Conservation (phyloP, 257 asterid genomes). For the Salvia splendens region DNA sequence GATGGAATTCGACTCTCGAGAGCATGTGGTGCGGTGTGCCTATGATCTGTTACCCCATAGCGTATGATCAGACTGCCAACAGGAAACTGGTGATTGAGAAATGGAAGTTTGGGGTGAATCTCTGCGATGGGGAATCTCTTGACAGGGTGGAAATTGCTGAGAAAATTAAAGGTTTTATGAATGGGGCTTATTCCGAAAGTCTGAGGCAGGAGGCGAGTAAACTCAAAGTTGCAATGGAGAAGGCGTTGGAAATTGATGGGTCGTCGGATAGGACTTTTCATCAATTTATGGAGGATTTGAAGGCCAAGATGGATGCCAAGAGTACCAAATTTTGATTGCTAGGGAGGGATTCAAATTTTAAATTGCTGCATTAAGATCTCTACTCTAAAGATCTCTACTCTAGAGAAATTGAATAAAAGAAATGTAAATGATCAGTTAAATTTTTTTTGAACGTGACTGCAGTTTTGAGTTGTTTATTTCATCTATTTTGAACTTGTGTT, state of each 20-base stretch:
- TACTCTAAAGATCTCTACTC: too few species aligned
- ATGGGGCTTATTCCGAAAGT: slow-evolving; percentile 21
- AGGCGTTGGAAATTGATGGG: slow-evolving; percentile 30
- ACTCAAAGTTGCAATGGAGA: slow-evolving; percentile 2
- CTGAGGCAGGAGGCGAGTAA: slow-evolving; percentile 4
- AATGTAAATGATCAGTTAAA: too few species aligned
- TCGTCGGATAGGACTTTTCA: slow-evolving; percentile 32
- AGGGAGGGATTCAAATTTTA: too few species aligned
- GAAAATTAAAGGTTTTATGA: slow-evolving; percentile 31
- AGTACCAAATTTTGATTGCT: too few species aligned
- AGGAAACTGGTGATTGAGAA: slow-evolving; percentile 51
- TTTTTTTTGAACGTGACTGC: too few species aligned
- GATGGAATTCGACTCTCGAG: slow-evolving; percentile 44
- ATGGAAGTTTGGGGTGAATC: slow-evolving; percentile 54
- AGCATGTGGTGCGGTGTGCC: slow-evolving; percentile 42
- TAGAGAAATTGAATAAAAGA: too few species aligned
- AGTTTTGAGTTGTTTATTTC: too few species aligned
- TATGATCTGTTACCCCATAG: slow-evolving; percentile 29
- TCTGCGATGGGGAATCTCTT: slow-evolving; percentile 40
- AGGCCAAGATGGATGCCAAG: slow-evolving; percentile 26
- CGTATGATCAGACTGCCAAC: slow-evolving; percentile 33
- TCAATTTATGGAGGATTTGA: slow-evolving; percentile 33
- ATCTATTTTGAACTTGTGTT: too few species aligned
- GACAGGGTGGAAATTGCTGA: slow-evolving; percentile 32
- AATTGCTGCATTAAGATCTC: too few species aligned